These are phyloP conservation scores for Fusarium mangiferae DNA, from an alignment of 2,329 filamentous ascomycete species.

Conservation along the genomic window DNA sequence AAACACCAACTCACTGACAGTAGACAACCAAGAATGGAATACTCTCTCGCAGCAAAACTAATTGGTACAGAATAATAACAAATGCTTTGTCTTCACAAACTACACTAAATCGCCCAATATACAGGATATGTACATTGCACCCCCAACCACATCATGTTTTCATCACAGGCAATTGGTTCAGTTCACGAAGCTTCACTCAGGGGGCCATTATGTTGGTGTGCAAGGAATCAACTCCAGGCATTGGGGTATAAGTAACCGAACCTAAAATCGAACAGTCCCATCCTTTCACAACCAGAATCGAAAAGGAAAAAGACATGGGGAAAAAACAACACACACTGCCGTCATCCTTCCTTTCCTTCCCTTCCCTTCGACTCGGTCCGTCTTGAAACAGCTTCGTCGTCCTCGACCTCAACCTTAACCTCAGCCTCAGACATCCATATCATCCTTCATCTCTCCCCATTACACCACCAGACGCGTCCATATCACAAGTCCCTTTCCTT, in stretches of 20 bases:
- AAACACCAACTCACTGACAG: neutral
- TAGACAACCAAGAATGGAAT: neutral
- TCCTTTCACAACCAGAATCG: slow-evolving; percentile 23
- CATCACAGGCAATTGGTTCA: neutral
- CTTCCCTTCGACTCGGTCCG: slow-evolving; percentile 14
- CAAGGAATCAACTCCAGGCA: slow-evolving; percentile 43
- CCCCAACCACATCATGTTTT: neutral
- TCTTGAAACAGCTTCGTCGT: slow-evolving; percentile 28
- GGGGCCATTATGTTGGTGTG: neutral
- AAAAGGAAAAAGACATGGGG: slow-evolving; percentile 20
- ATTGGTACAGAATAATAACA: neutral
- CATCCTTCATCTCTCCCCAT: slow-evolving; percentile 32
- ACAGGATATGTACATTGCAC: neutral
- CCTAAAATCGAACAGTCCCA: slow-evolving; percentile 40
- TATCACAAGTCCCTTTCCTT: slow-evolving; percentile 8
- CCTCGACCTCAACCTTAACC: slow-evolving; percentile 12
- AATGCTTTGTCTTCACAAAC: neutral
- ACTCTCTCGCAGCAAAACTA: neutral
- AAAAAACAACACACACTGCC: slow-evolving; percentile 32
- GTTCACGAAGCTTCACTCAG: neutral
- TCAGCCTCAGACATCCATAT: neutral
- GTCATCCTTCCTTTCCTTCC: slow-evolving; percentile 22
- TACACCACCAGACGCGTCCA: slow-evolving; percentile 20
- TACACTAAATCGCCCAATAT: neutral
- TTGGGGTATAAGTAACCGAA: slow-evolving; percentile 45